These are phyloP conservation scores for Starmera quercuum DNA, from an alignment of 805 yeast genomes.

Conservation along the genomic window DNA sequence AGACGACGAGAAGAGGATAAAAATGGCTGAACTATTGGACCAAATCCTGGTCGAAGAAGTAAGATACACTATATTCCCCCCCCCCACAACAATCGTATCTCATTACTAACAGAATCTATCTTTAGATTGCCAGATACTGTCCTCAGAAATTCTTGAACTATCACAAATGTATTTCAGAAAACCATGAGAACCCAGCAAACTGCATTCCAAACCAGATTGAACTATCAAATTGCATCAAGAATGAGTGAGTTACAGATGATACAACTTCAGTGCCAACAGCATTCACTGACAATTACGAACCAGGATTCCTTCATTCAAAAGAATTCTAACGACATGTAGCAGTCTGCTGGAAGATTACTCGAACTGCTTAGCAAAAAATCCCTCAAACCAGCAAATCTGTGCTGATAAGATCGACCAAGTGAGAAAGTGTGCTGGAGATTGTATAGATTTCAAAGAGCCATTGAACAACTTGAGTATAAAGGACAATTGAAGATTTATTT, in stretches of 20 bases:
- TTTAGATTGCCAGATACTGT: slow-evolving; percentile 58
- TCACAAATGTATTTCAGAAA: slow-evolving; percentile 62
- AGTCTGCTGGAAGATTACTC: slow-evolving; percentile 56
- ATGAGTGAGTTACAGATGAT: slow-evolving; percentile 15
- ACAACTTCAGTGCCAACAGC: background rate
- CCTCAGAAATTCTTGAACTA: slow-evolving; percentile 66
- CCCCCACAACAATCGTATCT: background rate
- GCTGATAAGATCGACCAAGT: slow-evolving; percentile 42
- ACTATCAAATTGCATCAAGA: slow-evolving; percentile 56
- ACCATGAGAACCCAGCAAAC: slow-evolving; percentile 39
- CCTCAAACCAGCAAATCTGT: slow-evolving; percentile 42
- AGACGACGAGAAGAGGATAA: too few relatives aligned
- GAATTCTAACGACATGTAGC: slow-evolving; percentile 57
- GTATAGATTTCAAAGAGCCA: slow-evolving; percentile 18
- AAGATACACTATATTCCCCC: slow-evolving; percentile 10
- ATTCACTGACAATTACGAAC: background rate
- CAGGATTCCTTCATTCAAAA: slow-evolving; percentile 64
- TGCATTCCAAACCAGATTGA: slow-evolving; percentile 51
- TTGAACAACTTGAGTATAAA: slow-evolving; percentile 6
- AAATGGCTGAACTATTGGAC: slow-evolving; percentile 36
- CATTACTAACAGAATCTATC: too few relatives aligned
- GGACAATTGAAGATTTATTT: background rate
- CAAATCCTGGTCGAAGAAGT: slow-evolving; percentile 72
- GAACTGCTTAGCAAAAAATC: slow-evolving; percentile 45
- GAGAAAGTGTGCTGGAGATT: slow-evolving; percentile 53